phyloP scores from a whole-genome alignment of 140 eudicot species.

The Bidens hawaiensis region DNA sequence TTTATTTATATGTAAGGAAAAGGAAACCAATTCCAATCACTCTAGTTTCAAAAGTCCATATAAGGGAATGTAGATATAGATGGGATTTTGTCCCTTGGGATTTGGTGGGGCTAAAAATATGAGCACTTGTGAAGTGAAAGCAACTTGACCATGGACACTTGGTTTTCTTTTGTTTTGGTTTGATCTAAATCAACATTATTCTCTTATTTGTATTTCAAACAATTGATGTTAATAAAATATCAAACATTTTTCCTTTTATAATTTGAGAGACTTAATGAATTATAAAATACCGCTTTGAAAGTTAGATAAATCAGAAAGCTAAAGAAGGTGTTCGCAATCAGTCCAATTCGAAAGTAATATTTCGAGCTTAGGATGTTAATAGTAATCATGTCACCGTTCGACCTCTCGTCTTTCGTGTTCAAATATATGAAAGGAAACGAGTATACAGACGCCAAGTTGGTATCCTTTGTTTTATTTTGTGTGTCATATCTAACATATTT shows the following conservation, averaged over 20 bases:
- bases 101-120: constrained; percentile 22
- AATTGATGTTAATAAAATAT: too few relatives aligned
- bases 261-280: background rate
- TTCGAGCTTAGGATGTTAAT: background rate
- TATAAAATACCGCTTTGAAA: too few relatives aligned
- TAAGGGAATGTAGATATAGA: constrained; percentile 13
- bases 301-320: too few relatives aligned
- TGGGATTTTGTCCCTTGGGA: constrained; percentile 24
- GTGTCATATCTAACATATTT: too few relatives aligned
- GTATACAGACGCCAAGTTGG: too few relatives aligned
- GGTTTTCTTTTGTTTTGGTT: constrained; percentile 32
- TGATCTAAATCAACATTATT: constrained; percentile 28
- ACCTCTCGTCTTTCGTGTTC: too few relatives aligned
- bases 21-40: background rate
- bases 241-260: too few relatives aligned
- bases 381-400: too few relatives aligned
- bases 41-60: background rate
- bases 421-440: too few relatives aligned
- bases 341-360: background rate
- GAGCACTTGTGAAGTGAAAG: constrained; percentile 35
- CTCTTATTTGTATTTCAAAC: too few relatives aligned
- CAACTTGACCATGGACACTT: constrained; percentile 24
- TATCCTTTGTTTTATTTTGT: too few relatives aligned
- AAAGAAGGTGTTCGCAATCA: background rate
- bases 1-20: background rate